These are phyloP conservation scores for Verticillium nonalfalfae DNA, from an alignment of 2,329 filamentous ascomycete species.

Conservation along the genomic window DNA sequence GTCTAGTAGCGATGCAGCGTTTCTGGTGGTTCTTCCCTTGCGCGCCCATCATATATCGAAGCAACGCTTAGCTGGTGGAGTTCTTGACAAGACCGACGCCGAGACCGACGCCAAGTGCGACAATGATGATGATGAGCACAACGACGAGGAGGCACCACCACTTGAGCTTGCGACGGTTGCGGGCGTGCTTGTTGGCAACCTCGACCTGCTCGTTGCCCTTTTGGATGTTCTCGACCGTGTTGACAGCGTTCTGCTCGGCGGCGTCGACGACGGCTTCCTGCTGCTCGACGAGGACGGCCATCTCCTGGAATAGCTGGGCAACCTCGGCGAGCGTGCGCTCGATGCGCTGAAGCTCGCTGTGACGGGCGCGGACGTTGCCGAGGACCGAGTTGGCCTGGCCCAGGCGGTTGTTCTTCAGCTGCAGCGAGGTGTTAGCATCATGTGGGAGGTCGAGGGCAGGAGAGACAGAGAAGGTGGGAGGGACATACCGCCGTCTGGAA, in stretches of 20 bases:
- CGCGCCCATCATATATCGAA: not conserved
- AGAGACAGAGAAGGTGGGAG: not conserved
- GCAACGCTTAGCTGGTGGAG: not conserved
- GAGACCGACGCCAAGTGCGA: constrained; percentile 48
- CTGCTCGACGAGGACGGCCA: constrained; percentile 67
- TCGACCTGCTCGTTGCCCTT: constrained; percentile 64
- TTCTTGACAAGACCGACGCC: constrained; percentile 26
- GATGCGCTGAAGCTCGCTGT: constrained; percentile 78
- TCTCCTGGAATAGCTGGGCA: constrained; percentile 63
- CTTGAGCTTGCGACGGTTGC: constrained; percentile 67
- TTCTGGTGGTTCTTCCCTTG: not conserved
- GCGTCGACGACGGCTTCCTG: constrained; percentile 60
- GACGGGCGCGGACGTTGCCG: constrained; percentile 72
- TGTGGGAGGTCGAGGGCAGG: not conserved
- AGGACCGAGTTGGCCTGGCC: constrained; percentile 69
- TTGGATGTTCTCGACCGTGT: constrained; percentile 61
- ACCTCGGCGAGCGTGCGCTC: constrained; percentile 70
- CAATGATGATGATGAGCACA: constrained; percentile 49
- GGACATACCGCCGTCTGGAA: constrained; percentile 72
- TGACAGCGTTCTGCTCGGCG: constrained; percentile 58
- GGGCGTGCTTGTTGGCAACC: constrained; percentile 60
- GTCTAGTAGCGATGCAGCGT: not conserved
- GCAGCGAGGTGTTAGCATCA: constrained; percentile 2
- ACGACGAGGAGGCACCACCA: constrained; percentile 69
- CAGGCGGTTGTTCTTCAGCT: constrained; percentile 71